These are phyloP conservation scores for Madurella mycetomatis DNA, from an alignment of 2,329 filamentous ascomycete genomes.

Conservation along the genomic window DNA sequence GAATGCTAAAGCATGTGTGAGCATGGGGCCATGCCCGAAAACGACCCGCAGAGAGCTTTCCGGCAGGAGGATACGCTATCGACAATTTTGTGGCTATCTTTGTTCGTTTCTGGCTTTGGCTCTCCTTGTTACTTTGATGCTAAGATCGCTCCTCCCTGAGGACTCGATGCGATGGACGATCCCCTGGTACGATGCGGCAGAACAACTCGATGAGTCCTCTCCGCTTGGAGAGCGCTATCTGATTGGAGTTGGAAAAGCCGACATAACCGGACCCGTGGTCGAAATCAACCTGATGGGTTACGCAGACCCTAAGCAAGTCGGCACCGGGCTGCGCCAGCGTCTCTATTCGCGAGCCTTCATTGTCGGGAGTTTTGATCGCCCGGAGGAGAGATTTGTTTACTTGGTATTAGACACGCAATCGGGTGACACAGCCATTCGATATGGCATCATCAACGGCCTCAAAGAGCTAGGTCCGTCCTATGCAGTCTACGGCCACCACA, in stretches of 20 bases:
- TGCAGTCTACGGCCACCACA: slow-evolving; percentile 69
- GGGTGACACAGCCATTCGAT: slow-evolving; percentile 81
- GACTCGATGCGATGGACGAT: not conserved
- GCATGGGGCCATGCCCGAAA: not conserved
- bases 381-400: slow-evolving; percentile 75
- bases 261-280: slow-evolving; percentile 70
- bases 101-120: not conserved
- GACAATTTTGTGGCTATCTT: not conserved
- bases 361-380: slow-evolving; percentile 62
- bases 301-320: slow-evolving; percentile 76
- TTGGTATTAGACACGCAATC: slow-evolving; percentile 82
- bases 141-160: not conserved
- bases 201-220: not conserved
- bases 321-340: slow-evolving; percentile 79
- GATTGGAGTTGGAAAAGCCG: slow-evolving; percentile 53
- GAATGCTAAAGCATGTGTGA: not conserved
- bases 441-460: slow-evolving; percentile 79
- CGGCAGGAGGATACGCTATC: not conserved
- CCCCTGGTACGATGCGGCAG: not conserved
- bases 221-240: slow-evolving; percentile 41
- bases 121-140: not conserved
- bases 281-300: slow-evolving; percentile 92
- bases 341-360: slow-evolving; percentile 89
- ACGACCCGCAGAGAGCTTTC: not conserved
- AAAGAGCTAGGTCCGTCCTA: slow-evolving; percentile 66